Evolutionary conservation across 352 stramenopile species (phyloP).

Genomic region (Phytophthora aleatoria): DNA sequence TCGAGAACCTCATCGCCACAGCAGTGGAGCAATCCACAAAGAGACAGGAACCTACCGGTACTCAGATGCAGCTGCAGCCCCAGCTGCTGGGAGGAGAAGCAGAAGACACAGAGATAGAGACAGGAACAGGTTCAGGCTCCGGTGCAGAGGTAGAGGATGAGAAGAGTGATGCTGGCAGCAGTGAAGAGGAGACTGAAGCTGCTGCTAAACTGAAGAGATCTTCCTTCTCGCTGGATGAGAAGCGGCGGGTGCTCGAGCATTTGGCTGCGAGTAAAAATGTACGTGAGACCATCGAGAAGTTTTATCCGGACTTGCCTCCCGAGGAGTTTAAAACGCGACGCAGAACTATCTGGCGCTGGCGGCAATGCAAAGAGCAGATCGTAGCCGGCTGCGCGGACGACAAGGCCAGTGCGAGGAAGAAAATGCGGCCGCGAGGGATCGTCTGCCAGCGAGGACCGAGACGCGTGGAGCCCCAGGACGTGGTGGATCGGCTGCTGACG

Average conservation of each 20-base stretch:
- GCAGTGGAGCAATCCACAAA: slow-evolving; percentile 17
- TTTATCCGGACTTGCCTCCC: slow-evolving; percentile 23
- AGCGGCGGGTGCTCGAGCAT: slow-evolving; percentile 31
- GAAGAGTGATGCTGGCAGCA: slow-evolving; percentile 1
- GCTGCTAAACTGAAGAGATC: slow-evolving; percentile 6
- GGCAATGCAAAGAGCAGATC: slow-evolving; percentile 30
- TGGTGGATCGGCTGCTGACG: slow-evolving; percentile 27
- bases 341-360: slow-evolving; percentile 24
- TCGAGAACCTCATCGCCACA: slow-evolving; percentile 17
- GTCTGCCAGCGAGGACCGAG: slow-evolving; percentile 24
- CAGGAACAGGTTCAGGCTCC: neutral
- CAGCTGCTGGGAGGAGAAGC: neutral
- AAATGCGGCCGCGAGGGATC: slow-evolving; percentile 35
- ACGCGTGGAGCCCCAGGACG: slow-evolving; percentile 24
- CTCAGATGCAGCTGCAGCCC: neutral
- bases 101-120: slow-evolving; percentile 7
- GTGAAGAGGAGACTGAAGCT: slow-evolving; percentile 3
- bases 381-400: slow-evolving; percentile 27
- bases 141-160: neutral
- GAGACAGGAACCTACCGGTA: slow-evolving; percentile 1
- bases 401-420: slow-evolving; percentile 37
- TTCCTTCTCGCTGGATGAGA: slow-evolving; percentile 30
- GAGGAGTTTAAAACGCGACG: slow-evolving; percentile 29
- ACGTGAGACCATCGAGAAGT: slow-evolving; percentile 23
- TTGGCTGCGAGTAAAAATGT: slow-evolving; percentile 19